A percentile compares a stretch with the other conserved stretches of the same genome.
phyloP scores from a whole-genome alignment of 2,329 filamentous ascomycete species.

The Exophiala dermatitidis region DNA sequence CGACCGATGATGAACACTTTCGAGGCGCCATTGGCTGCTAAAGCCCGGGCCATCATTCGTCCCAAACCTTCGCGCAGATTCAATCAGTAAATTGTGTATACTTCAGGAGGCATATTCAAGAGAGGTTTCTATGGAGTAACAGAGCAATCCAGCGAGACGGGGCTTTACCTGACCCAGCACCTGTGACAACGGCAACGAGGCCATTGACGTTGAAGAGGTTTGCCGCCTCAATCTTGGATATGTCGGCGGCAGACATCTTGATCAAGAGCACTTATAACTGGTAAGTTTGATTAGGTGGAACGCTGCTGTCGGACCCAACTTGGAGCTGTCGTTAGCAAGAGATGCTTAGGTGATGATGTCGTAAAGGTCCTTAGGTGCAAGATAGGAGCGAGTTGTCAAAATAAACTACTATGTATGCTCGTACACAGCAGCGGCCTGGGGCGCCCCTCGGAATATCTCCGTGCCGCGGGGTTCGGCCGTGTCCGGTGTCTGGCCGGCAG shows the following conservation, averaged over 20 bases:
- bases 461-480: neutral
- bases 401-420: too few species aligned
- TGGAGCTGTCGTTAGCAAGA: too few species aligned
- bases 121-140: neutral
- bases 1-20: constrained; percentile 51
- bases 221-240: constrained; percentile 16
- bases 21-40: constrained; percentile 43
- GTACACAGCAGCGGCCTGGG: neutral
- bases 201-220: constrained; percentile 46
- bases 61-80: constrained; percentile 33
- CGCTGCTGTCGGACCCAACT: too few species aligned
- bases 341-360: neutral
- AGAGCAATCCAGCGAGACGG: neutral
- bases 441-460: neutral
- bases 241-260: constrained; percentile 14
- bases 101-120: neutral
- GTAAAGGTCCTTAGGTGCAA: too few species aligned
- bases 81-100: neutral
- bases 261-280: neutral
- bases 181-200: constrained; percentile 48
- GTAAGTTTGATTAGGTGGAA: too few species aligned
- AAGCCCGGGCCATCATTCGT: constrained; percentile 39
- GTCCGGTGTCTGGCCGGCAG: neutral
- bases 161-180: constrained; percentile 43
- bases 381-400: too few species aligned